Base-by-base conservation (phyloP, 1,284 basidiomycete genomes). In the Ustilago nuda region DNA sequence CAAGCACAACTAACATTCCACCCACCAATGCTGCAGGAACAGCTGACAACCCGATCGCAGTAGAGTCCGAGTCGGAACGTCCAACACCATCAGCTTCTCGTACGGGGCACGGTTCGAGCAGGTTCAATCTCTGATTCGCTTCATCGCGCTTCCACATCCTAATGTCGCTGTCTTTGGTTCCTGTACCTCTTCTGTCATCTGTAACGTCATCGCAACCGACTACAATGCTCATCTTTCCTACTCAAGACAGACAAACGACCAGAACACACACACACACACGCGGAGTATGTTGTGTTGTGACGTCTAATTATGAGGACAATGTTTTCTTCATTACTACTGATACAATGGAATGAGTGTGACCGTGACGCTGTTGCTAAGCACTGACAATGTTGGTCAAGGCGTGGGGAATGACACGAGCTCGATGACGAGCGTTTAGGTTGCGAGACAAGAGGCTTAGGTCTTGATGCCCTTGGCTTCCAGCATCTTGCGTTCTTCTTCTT, bases 401-500 rank as follows among this genome's bases (percentile, higher is more conserved):
- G 33, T 23, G 3, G 11, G 48, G 48, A 4, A 50, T 23, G n/a
- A 50, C 48, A 50, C 23, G 48, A 48, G n/a, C 48, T 50, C 27
- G 30, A 32, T 45, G n/a, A 32, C 27, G 48, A 50, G n/a, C 6
- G 33, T 30, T 45, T 37, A 30, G 3, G 4, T 36, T 13, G 17
- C n/a, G 36, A 7, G 17, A 30, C 15, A 19, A 53, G 6, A 4
- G 30, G 19, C 30, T 63, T 57, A 78, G 37, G 56, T 35, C 61
- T 80, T 65, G 56, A 82, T 82, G 32, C 80, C 81, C 78, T 82
- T 82, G 19, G 67, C 68, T 56, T 76, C 66, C 56, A 80, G 90
- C 88, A 59, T 56, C 23, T 66, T 64, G n/a, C 66, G 61, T 45
- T 82, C 66, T 46, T 74, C 83, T 87, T 88, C 46, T 87, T 89